A percentile compares a stretch with the other conserved stretches of the same genome.
phyloP scores from a whole-genome alignment of 2,329 filamentous ascomycete genomes.

The Cytospora piceae region DNA sequence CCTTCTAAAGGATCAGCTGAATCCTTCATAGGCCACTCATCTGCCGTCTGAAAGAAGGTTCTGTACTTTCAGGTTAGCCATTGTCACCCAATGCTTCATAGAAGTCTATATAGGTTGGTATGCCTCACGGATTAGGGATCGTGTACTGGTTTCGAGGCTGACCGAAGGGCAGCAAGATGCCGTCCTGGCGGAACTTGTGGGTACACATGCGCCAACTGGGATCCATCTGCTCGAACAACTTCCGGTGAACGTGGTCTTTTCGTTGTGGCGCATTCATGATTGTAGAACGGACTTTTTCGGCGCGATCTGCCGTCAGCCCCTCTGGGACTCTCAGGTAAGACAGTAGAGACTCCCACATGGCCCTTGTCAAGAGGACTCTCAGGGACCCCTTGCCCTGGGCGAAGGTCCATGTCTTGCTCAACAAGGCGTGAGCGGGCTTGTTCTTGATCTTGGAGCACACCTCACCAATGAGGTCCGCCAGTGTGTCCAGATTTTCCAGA shows the following conservation, averaged over 20 bases:
- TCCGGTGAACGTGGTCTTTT: not conserved
- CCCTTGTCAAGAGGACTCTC: not conserved
- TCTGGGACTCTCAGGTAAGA: not conserved
- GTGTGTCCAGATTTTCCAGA: not conserved
- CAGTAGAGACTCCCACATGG: constrained; percentile 1
- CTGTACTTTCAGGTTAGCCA: not conserved
- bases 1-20: constrained; percentile 1
- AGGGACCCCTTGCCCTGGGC: not conserved
- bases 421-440: not conserved
- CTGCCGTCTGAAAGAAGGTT: not conserved
- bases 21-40: constrained; percentile 9
- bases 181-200: constrained; percentile 10
- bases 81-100: not conserved
- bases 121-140: constrained; percentile 2
- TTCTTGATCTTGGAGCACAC: constrained; percentile 2
- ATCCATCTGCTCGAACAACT: not conserved
- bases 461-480: not conserved
- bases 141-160: not conserved
- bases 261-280: not conserved
- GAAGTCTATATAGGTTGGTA: too few species aligned
- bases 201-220: not conserved
- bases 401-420: constrained; percentile 2
- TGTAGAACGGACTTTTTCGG: not conserved
- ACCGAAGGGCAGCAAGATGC: constrained; percentile 9
- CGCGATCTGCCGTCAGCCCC: not conserved